A percentile compares a stretch with the other conserved stretches of the same genome.
Conservation (phyloP, 1,139 yeast genomes). For the Debaryomycetaceae sp. region DNA sequence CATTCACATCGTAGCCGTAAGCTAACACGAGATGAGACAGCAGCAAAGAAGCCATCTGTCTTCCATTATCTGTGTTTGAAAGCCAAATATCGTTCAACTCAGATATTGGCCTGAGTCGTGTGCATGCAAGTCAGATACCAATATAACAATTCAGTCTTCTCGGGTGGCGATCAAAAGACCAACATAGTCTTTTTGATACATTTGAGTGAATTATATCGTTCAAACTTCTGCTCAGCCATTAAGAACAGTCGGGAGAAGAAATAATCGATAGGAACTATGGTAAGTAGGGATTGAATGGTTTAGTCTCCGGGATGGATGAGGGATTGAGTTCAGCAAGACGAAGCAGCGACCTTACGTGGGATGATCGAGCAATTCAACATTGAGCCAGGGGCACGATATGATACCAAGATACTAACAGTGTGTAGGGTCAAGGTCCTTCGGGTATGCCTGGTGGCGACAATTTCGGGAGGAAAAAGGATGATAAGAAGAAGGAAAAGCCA, state of each 20-base stretch:
- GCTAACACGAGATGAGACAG: too few species aligned
- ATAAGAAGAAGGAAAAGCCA: slow-evolving; percentile 81
- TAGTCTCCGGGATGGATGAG: too few species aligned
- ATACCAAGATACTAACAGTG: slow-evolving; percentile 2
- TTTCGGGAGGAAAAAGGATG: slow-evolving; percentile 65
- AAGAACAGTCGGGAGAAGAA: background rate
- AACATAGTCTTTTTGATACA: background rate
- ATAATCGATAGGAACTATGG: background rate
- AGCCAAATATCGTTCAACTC: too few species aligned
- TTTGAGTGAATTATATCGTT: background rate
- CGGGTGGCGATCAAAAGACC: background rate
- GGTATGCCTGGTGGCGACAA: slow-evolving; percentile 62
- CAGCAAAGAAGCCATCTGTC: too few species aligned
- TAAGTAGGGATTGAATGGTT: background rate
- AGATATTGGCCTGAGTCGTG: background rate
- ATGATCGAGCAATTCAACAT: too few species aligned
- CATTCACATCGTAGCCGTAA: too few species aligned
- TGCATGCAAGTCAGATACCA: background rate
- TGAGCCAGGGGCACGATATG: too few species aligned
- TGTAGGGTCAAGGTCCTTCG: slow-evolving; percentile 76
- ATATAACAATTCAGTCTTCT: background rate
- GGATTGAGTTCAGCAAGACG: too few species aligned
- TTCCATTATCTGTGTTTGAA: too few species aligned
- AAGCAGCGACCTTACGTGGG: too few species aligned
- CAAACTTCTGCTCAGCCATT: background rate